Conservation (phyloP, 2,329 filamentous ascomycete species). For the Hymenoscyphus scutula region DNA sequence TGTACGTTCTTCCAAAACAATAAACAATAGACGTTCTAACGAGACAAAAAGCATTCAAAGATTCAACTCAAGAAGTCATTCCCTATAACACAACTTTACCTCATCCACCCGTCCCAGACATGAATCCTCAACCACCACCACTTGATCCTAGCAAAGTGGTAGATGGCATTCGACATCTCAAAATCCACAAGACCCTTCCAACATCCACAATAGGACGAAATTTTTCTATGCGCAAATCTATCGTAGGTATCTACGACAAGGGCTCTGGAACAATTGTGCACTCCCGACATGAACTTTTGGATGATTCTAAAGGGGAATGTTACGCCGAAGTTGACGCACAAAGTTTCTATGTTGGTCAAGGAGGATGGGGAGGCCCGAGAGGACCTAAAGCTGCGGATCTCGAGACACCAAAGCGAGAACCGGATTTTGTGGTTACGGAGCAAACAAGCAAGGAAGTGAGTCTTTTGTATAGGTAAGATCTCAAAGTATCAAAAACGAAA, state of each 20-base stretch:
- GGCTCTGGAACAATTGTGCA: constrained; percentile 11
- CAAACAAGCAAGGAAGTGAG: constrained; percentile 69
- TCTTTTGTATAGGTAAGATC: constrained; percentile 58
- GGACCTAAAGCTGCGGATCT: constrained; percentile 73
- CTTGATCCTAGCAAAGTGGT: constrained; percentile 9
- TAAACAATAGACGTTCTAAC: not conserved
- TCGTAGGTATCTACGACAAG: constrained; percentile 12
- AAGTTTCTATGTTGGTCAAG: constrained; percentile 46
- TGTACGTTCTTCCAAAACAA: constrained; percentile 2
- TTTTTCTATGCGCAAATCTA: constrained; percentile 8
- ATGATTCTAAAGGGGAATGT: constrained; percentile 27
- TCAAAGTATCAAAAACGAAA: not conserved
- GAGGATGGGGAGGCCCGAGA: constrained; percentile 50
- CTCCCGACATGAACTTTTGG: constrained; percentile 7
- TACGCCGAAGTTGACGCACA: constrained; percentile 42
- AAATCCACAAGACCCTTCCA: constrained; percentile 7
- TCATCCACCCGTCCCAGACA: constrained; percentile 8
- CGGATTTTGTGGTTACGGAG: constrained; percentile 65
- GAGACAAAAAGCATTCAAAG: constrained; percentile 9
- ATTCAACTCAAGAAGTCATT: constrained; percentile 10
- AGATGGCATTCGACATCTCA: constrained; percentile 8
- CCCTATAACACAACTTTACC: constrained; percentile 9
- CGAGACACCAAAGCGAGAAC: constrained; percentile 66
- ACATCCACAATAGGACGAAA: constrained; percentile 3
- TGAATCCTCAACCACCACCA: constrained; percentile 1